Conservation (phyloP, 805 yeast genomes). For the Grigorovia transvaalensis region DNA sequence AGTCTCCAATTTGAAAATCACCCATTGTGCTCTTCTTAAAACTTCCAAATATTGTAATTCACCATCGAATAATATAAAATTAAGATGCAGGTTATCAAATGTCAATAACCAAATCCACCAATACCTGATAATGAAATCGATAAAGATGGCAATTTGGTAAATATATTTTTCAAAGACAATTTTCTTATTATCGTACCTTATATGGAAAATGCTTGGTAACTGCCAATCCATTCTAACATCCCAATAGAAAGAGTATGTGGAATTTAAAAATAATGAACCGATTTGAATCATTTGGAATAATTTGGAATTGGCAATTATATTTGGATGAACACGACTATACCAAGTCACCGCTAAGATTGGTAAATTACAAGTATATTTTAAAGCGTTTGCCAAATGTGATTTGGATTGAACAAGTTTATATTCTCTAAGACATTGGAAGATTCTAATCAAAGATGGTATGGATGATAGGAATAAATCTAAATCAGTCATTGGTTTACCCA, state of each 20-base stretch:
- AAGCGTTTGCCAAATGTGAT: conserved; percentile 56
- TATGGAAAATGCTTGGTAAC: conserved; percentile 38
- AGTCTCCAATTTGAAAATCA: conserved; percentile 70
- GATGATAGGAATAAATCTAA: conserved; percentile 26
- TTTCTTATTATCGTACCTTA: conserved; percentile 6
- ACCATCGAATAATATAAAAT: conserved; percentile 45
- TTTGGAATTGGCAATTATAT: not conserved
- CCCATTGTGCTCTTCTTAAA: conserved; percentile 83
- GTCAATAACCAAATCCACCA: conserved; percentile 57
- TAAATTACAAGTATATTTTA: conserved; percentile 61
- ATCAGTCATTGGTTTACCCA: conserved; percentile 10
- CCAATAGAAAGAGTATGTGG: conserved; percentile 79
- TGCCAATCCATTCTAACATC: conserved; percentile 88
- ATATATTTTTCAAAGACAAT: conserved; percentile 16
- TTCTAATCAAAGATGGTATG: conserved; percentile 64
- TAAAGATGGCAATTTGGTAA: conserved; percentile 47
- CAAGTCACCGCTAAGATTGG: conserved; percentile 40
- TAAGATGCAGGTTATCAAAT: conserved; percentile 31
- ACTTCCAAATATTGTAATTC: conserved; percentile 65
- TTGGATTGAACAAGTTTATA: conserved; percentile 34
- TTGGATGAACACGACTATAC: conserved; percentile 9
- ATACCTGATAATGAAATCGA: conserved; percentile 61
- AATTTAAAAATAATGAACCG: conserved; percentile 46
- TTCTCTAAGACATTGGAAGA: conserved; percentile 74
- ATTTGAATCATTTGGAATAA: conserved; percentile 17